Base-by-base conservation (phyloP, 2,329 filamentous ascomycete species). In the Ambrosiella xylebori region DNA sequence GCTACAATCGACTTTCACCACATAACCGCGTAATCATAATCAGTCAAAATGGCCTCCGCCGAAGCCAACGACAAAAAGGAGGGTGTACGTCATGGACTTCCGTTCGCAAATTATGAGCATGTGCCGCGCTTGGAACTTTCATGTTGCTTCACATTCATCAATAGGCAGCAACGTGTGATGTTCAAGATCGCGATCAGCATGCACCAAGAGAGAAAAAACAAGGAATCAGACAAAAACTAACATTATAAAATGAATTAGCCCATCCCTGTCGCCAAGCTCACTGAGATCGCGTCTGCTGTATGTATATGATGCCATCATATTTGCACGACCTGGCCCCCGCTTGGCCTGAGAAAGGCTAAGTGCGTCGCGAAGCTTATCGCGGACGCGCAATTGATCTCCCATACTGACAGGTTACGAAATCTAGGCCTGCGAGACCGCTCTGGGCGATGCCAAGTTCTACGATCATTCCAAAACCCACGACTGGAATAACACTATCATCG, bases 401-500 rank as follows among this genome's bases (percentile, higher is more conserved):
- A 15, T n/a, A 50, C 17, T 50, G 51, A 57, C 55, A 13, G n/a
- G 1, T 9, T 47, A 39, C 36, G 35, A 19, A 40, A 13, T 13
- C 51, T 59, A 95, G 89, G 90, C 88, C 64, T 95, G 90, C 76
- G 82, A 86, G 67, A 78, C 77, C 64, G 85, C 88, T 61, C 80
- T 97, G 65, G 81, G 82, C 62, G 77, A 73, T 62, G 82, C 82
- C 61, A 82, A 88, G 62, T 83, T 79, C 72, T 98, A 98, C 74
- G 86, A 95, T 63, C 93, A 97, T 71, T 72, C 82, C 58, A 84
- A 85, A 68, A 94, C 91, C 40, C 81, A 85, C 68, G 74, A 81
- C 65, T 97, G 91, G 91, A 97, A 97, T 75, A 85, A 85, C 39
- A 76, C 78, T 63, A 97, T 98, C 71, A 96, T 97, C 71, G 89